These are phyloP conservation scores for Pleurotus sapidus DNA, from an alignment of 768 basidiomycete species.

Conservation along the genomic window DNA sequence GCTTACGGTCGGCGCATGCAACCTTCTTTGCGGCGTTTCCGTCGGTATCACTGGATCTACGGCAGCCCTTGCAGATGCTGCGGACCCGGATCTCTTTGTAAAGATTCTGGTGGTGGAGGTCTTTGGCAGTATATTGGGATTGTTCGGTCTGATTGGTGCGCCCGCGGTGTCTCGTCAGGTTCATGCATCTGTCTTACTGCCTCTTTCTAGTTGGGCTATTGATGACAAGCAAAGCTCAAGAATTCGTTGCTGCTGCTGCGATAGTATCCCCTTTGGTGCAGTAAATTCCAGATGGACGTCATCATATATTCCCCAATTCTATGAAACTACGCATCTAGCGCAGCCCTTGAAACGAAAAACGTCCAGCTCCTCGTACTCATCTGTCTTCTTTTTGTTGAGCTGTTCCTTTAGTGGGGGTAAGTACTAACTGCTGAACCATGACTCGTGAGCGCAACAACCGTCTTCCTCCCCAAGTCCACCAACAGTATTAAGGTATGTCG, in stretches of 20 bases:
- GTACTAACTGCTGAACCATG: no score
- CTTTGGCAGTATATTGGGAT: constrained; percentile 85
- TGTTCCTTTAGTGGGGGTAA: no score
- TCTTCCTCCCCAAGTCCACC: no score
- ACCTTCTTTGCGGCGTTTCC: constrained; percentile 90
- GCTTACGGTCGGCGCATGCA: constrained; percentile 89
- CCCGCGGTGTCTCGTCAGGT: constrained; percentile 78
- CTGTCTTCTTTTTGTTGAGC: no score
- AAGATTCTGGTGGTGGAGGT: constrained; percentile 97
- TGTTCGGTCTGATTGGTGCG: constrained; percentile 92
- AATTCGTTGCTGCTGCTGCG: constrained; percentile 43
- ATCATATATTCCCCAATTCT: no score
- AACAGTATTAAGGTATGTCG: no score
- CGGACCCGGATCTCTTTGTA: constrained; percentile 92
- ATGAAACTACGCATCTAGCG: no score
- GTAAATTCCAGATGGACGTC: constrained; percentile 5
- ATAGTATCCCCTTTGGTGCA: constrained; percentile 26
- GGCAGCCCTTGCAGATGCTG: constrained; percentile 92
- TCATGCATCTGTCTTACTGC: constrained; percentile 45
- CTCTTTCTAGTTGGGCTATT: constrained; percentile 66
- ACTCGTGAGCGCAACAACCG: no score
- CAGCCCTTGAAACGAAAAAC: no score
- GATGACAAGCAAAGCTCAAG: constrained; percentile 66
- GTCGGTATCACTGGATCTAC: constrained; percentile 96
- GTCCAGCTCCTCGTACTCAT: no score